These are phyloP conservation scores for Candida vaughaniae DNA, from an alignment of 805 yeast genomes.

Conservation along the genomic window DNA sequence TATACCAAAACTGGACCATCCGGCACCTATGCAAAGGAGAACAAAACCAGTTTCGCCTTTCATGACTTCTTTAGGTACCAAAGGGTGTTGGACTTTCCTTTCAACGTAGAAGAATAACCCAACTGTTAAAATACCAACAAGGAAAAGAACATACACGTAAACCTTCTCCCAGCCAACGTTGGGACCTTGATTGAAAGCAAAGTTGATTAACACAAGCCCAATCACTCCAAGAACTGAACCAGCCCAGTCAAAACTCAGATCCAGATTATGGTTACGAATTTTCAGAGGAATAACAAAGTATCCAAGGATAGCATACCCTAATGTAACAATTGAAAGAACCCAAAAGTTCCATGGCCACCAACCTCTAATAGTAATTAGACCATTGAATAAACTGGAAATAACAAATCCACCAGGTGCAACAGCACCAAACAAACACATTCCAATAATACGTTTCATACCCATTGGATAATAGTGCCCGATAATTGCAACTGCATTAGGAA, in stretches of 20 bases:
- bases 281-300: conserved; percentile 26
- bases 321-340: conserved; percentile 23
- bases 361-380: conserved; percentile 21
- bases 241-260: conserved; percentile 19
- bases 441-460: conserved; percentile 17
- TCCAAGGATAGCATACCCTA: conserved; percentile 16
- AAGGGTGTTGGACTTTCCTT: conserved; percentile 45
- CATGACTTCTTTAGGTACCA: conserved; percentile 52
- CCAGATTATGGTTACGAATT: conserved; percentile 18
- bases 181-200: conserved; percentile 78
- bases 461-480: conserved; percentile 30
- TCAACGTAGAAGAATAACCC: conserved; percentile 50
- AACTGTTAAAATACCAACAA: conserved; percentile 47
- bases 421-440: conserved; percentile 31
- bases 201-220: conserved; percentile 63
- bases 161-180: conserved; percentile 65
- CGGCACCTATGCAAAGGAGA: conserved; percentile 53
- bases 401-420: conserved; percentile 35
- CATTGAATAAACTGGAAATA: conserved; percentile 27
- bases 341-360: conserved; percentile 41
- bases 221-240: conserved; percentile 53
- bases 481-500: conserved; percentile 35
- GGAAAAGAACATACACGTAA: conserved; percentile 57
- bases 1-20: conserved; percentile 78
- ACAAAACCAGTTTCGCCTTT: conserved; percentile 47